Evolutionary conservation across 805 yeast genomes (phyloP).

Genomic region (Myxozyma lipomycoides): DNA sequence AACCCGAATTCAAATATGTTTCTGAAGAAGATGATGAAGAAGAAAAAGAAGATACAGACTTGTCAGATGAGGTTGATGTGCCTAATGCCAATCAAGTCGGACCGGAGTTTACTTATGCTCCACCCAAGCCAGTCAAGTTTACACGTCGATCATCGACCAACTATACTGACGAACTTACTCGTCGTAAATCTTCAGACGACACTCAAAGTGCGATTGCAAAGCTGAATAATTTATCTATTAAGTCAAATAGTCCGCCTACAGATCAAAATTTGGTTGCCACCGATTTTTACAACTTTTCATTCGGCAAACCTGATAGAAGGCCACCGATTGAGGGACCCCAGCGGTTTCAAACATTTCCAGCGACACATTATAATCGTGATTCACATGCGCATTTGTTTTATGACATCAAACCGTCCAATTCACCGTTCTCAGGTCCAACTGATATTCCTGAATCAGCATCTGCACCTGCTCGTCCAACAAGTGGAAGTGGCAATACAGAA

Average conservation of each 20-base stretch:
- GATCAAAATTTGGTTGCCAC: background rate
- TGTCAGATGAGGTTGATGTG: background rate
- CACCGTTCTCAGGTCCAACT: background rate
- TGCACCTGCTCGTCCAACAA: background rate
- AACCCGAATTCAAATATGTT: background rate
- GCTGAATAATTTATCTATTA: too few relatives aligned
- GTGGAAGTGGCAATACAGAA: background rate
- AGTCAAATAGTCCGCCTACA: too few relatives aligned
- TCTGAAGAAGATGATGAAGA: background rate
- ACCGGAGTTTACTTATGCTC: background rate
- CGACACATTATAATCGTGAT: background rate
- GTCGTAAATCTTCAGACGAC: background rate
- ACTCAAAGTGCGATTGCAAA: too few relatives aligned
- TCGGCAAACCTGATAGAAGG: background rate
- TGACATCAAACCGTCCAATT: background rate
- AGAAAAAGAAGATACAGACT: background rate
- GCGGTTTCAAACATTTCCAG: background rate
- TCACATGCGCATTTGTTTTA: conserved; percentile 3
- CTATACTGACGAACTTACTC: conserved; percentile 10
- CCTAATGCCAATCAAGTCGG: background rate
- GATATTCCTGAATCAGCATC: background rate
- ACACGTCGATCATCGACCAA: conserved; percentile 21
- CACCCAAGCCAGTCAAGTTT: conserved; percentile 2
- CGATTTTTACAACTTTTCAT: background rate
- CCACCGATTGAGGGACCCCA: background rate